Percentiles rank a stretch among this genome's conserved stretches.
phyloP scores from a whole-genome alignment of 2,329 filamentous ascomycete genomes.

The Botrytis medusae region DNA sequence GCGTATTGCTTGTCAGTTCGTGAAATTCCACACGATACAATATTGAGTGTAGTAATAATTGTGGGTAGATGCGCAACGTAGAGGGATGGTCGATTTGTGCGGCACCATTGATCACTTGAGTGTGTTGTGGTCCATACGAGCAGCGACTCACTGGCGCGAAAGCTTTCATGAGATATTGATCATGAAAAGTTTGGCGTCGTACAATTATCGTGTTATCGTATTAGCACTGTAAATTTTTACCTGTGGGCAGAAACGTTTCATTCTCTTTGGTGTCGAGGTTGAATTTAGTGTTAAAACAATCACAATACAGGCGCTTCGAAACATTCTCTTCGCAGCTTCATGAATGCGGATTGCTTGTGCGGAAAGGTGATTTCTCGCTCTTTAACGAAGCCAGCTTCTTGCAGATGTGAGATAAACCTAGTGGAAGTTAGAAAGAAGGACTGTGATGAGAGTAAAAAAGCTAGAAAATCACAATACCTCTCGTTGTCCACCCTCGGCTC shows the following conservation, averaged over 20 bases:
- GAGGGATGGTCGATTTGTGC: neutral
- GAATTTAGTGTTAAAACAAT: constrained; percentile 14
- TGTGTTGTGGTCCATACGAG: neutral
- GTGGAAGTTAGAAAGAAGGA: neutral
- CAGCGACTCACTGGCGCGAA: neutral
- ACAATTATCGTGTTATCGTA: neutral
- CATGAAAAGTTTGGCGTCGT: neutral
- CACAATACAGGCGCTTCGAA: constrained; percentile 67
- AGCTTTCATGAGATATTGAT: neutral
- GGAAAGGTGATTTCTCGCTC: constrained; percentile 84
- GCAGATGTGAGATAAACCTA: constrained; percentile 67
- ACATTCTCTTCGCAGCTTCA: constrained; percentile 74
- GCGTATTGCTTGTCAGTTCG: neutral
- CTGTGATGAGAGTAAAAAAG: neutral
- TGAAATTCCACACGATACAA: neutral
- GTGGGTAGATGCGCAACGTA: neutral
- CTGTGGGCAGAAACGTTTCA: neutral
- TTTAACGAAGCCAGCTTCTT: constrained; percentile 76
- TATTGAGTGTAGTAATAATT: neutral
- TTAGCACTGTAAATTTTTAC: neutral
- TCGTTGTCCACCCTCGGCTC: constrained; percentile 91
- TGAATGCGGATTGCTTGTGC: constrained; percentile 88
- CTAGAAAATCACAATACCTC: constrained; percentile 57
- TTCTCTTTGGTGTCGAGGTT: neutral
- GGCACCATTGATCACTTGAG: neutral